Base-by-base conservation (phyloP, 768 basidiomycete species). In the Bullera alba region DNA sequence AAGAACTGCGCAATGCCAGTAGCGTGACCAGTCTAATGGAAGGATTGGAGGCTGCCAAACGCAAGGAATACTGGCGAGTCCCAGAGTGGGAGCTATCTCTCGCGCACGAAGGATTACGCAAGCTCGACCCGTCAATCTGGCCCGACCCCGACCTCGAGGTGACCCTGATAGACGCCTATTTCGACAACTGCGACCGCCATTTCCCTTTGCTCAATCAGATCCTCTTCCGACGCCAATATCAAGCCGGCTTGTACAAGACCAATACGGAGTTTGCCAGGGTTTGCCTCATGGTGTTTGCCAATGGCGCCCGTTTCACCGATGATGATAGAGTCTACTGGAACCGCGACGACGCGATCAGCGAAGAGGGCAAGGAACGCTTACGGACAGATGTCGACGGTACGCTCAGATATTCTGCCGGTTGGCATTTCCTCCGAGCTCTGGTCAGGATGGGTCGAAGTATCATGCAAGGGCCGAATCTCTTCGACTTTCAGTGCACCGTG, bases 141-240 rank as follows among this genome's bases (percentile, higher is more conserved):
- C 80, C 85, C 0, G 61, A 71, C 15, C 47, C 50, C 5, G 82
- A 84, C 51, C 77, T 90, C 38, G 74, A 79, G 14, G 36, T 53
- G 6, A 37, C 57, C 0, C 76, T 91, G 32, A 70, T 87, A 30
- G 77, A 83, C 29, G 71, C 81, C 22, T 89, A 84, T 61, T 93
- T 91, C 64, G 51, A 54, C 0, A 55, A 78, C 28, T 48, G 77
- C 51, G 85, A 88, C 60, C 51, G 77, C n/a, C 74, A 78, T 47
- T 60, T 79, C 0, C 86, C 87, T 1, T 75, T 91, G 3, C 75
- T 93, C 4, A 87, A 90, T 58, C 78, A 81, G 3, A 81, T 81
- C 0, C 79, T 79, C 4, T 87, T 91, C 57, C 77, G 82, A 32
- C 73, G 74, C 21, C 73, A 75, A 16, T 58, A 83, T 21, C 59